Evolutionary conservation across 176 grass and related monocot genomes (phyloP).

Genomic region (Oropetium thomaeum): DNA sequence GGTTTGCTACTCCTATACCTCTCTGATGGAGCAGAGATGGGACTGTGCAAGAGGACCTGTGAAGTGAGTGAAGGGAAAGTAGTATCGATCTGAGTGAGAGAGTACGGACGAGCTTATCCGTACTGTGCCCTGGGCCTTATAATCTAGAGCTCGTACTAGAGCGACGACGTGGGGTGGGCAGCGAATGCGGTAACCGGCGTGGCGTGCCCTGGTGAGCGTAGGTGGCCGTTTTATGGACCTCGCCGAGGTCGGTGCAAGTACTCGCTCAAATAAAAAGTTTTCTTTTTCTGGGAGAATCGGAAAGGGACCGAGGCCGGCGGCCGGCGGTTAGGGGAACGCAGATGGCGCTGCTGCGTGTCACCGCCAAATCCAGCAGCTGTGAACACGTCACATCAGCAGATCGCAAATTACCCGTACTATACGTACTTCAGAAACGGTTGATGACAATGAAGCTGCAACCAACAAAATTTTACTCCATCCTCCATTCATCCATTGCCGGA

Average conservation of each 20-base stretch:
- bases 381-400: background rate
- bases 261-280: no score
- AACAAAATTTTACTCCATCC: no score
- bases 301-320: background rate
- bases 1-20: no score
- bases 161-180: background rate
- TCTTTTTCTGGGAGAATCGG: background rate
- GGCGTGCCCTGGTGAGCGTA: background rate
- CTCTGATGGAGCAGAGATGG: background rate
- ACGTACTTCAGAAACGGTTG: no score
- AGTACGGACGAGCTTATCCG: background rate
- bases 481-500: no score
- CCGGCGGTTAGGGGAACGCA: background rate
- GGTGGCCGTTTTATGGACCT: slow-evolving; percentile 1
- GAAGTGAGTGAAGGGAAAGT: background rate
- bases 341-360: background rate
- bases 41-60: background rate
- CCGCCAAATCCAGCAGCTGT: background rate
- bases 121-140: background rate
- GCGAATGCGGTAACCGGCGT: background rate
- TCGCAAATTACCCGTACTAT: no score
- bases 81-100: background rate
- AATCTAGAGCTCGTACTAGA: background rate
- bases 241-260: background rate
- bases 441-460: no score